These are phyloP conservation scores for Suhomyces chickasaworum DNA, from an alignment of 1,139 yeast species.

Conservation along the genomic window DNA sequence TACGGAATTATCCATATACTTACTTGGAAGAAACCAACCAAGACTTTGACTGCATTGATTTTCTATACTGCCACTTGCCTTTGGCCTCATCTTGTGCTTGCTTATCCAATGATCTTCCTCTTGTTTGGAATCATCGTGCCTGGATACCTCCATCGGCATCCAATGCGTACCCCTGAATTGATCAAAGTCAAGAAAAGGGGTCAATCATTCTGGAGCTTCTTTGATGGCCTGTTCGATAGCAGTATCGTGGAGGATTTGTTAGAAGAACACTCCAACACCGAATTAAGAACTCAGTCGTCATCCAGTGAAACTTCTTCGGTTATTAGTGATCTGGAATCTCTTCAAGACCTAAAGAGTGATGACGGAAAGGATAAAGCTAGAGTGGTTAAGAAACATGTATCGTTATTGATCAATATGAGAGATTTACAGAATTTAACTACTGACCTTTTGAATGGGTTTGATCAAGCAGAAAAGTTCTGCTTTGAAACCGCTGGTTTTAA, in stretches of 20 bases:
- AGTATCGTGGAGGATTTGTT: slow-evolving; percentile 42
- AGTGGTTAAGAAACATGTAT: slow-evolving; percentile 40
- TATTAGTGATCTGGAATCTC: slow-evolving; percentile 10
- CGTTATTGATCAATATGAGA: slow-evolving; percentile 54
- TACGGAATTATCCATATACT: slow-evolving; percentile 56
- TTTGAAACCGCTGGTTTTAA: slow-evolving; percentile 70
- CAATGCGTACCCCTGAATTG: slow-evolving; percentile 48
- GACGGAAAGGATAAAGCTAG: slow-evolving; percentile 25
- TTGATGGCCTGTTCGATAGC: slow-evolving; percentile 45
- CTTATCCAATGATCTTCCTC: slow-evolving; percentile 62
- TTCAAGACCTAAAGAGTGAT: slow-evolving; percentile 11
- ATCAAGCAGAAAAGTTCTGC: slow-evolving; percentile 56
- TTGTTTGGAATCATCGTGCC: slow-evolving; percentile 67
- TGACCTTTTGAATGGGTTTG: slow-evolving; percentile 53
- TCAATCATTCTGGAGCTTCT: slow-evolving; percentile 53
- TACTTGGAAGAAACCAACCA: slow-evolving; percentile 65
- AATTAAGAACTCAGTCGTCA: slow-evolving; percentile 14
- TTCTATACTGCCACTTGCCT: slow-evolving; percentile 61
- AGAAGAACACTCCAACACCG: slow-evolving; percentile 23
- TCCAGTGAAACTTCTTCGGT: slow-evolving; percentile 13
- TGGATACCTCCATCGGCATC: slow-evolving; percentile 72
- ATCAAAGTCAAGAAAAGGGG: slow-evolving; percentile 55
- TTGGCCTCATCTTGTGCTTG: slow-evolving; percentile 69
- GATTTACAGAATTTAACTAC: slow-evolving; percentile 67
- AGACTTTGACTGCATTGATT: slow-evolving; percentile 54